Evolutionary conservation across 345 rosid genomes (phyloP).

Genomic region (Citrus sp.): DNA sequence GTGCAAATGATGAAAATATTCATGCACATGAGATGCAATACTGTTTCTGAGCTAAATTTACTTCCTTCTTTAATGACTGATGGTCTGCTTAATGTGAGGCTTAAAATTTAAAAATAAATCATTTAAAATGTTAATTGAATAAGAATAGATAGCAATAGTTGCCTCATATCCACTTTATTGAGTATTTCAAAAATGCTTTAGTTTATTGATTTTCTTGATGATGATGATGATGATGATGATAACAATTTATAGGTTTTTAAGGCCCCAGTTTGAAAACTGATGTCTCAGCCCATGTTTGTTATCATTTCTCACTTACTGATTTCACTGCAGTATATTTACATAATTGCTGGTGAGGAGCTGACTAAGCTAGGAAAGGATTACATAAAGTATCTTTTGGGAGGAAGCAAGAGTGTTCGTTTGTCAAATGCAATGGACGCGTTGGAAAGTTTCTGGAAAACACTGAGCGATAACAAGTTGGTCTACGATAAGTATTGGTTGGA

Average conservation of each 20-base stretch:
- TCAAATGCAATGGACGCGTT: conserved; percentile 47
- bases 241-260: neutral
- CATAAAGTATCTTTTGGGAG: conserved; percentile 49
- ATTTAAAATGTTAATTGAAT: neutral
- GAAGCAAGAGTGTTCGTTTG: conserved; percentile 59
- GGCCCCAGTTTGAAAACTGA: neutral
- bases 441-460: conserved; percentile 27
- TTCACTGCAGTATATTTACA: conserved; percentile 56
- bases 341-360: conserved; percentile 69
- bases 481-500: conserved; percentile 58
- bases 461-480: conserved; percentile 29
- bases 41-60: neutral
- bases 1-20: neutral
- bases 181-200: neutral
- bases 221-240: no score
- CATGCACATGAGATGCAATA: neutral
- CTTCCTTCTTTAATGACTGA: neutral
- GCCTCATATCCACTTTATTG: neutral
- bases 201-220: neutral
- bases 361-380: conserved; percentile 63
- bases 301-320: neutral
- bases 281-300: neutral
- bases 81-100: neutral
- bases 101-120: neutral
- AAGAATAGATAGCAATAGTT: neutral